A percentile compares a stretch with the other conserved stretches of the same genome.
Conservation (phyloP, 441 rosid genomes). For the Populus hybrid region DNA sequence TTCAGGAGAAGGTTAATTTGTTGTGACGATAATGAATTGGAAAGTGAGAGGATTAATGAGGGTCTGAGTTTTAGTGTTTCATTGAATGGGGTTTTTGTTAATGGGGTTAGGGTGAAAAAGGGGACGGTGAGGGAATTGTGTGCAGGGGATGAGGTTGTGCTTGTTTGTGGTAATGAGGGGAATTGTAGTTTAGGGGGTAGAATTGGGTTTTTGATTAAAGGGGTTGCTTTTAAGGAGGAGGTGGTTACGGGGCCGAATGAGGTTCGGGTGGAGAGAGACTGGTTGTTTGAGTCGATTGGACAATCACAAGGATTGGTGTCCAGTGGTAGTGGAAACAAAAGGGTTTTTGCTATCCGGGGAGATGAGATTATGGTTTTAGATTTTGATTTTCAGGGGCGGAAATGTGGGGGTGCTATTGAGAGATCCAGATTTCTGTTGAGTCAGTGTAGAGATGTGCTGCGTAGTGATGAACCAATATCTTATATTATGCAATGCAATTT, state of each 20-base stretch:
- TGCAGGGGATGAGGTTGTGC: constrained; percentile 70
- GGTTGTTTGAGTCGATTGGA: constrained; percentile 30
- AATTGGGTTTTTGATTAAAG: constrained; percentile 38
- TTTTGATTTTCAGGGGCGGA: constrained; percentile 20
- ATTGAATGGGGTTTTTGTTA: constrained; percentile 65
- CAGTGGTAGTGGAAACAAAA: constrained; percentile 56
- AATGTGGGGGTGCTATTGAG: constrained; percentile 28
- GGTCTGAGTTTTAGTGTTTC: constrained; percentile 35
- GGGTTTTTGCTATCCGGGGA: constrained; percentile 60
- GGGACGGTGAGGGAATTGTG: constrained; percentile 44
- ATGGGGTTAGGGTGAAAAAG: constrained; percentile 45
- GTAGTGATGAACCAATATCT: constrained; percentile 55
- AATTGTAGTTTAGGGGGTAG: constrained; percentile 31
- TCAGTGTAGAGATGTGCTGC: constrained; percentile 54
- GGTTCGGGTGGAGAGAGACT: constrained; percentile 20
- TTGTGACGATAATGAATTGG: constrained; percentile 27
- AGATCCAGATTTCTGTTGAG: constrained; percentile 45
- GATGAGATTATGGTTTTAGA: constrained; percentile 23
- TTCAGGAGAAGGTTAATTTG: constrained; percentile 36
- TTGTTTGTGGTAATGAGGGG: constrained; percentile 44
- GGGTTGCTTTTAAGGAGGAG: constrained; percentile 48
- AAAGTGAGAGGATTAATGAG: constrained; percentile 13
- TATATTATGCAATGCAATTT: constrained; percentile 39
- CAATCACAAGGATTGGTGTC: constrained; percentile 56
- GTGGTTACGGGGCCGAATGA: constrained; percentile 22